Percentiles rank a stretch among this genome's conserved stretches.
These are phyloP conservation scores for Cladobotryum protrusum DNA, from an alignment of 2,329 filamentous ascomycete species.

Conservation along the genomic window DNA sequence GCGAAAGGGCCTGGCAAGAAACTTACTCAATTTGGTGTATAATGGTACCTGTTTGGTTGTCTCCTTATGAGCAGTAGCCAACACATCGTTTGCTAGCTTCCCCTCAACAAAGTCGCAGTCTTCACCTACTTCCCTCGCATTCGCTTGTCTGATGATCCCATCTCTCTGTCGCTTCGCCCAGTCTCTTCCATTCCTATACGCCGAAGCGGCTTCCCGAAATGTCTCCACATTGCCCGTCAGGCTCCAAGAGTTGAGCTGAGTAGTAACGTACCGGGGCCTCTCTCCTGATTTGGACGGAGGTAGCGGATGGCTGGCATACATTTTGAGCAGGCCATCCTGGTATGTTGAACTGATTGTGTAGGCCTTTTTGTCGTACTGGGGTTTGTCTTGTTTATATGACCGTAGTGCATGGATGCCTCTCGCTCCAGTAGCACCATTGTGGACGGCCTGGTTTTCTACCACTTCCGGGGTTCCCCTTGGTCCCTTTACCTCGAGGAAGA, in stretches of 20 bases:
- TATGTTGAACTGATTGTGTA: slow-evolving; percentile 35
- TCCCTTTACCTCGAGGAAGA: slow-evolving; percentile 36
- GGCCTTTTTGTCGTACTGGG: slow-evolving; percentile 32
- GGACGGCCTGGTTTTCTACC: slow-evolving; percentile 28
- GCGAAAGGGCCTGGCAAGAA: too few relatives aligned
- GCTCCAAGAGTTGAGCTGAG: slow-evolving; percentile 17
- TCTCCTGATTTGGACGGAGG: slow-evolving; percentile 23
- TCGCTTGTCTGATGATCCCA: slow-evolving; percentile 25
- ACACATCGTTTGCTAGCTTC: too few relatives aligned
- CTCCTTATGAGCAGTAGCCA: too few relatives aligned
- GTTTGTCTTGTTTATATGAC: slow-evolving; percentile 25
- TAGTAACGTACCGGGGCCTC: slow-evolving; percentile 37
- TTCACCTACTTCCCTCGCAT: slow-evolving; percentile 6
- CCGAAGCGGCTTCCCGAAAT: slow-evolving; percentile 29
- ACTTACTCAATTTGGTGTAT: too few relatives aligned
- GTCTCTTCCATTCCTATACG: slow-evolving; percentile 29
- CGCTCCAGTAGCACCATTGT: slow-evolving; percentile 32
- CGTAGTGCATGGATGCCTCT: slow-evolving; percentile 32
- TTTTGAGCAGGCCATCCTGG: slow-evolving; percentile 27
- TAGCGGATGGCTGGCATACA: slow-evolving; percentile 34
- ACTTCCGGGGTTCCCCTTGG: slow-evolving; percentile 25
- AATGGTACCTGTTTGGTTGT: too few relatives aligned
- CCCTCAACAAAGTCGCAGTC: too few relatives aligned
- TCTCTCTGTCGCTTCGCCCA: slow-evolving; percentile 26
- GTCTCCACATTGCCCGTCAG: slow-evolving; percentile 23